A percentile compares a stretch with the other conserved stretches of the same genome.
Conservation (phyloP, 306 rosid genomes). For the Hylodesmum podocarpum region DNA sequence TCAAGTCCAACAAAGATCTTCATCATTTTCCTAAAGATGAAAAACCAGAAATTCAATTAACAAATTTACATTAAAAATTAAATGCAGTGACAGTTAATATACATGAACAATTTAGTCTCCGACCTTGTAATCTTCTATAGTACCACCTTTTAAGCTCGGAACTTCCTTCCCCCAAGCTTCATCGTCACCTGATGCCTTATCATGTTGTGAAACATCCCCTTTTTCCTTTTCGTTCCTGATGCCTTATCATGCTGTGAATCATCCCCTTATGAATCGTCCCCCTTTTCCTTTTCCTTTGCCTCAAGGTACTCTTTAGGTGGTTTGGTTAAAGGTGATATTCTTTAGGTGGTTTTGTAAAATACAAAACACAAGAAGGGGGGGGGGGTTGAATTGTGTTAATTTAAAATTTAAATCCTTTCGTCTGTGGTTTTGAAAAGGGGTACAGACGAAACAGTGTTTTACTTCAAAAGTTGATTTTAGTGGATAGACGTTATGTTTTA, state of each 20-base stretch:
- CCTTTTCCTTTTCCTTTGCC: constrained; percentile 59
- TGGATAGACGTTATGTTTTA: too few relatives aligned
- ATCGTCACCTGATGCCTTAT: constrained; percentile 49
- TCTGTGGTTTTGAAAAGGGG: too few relatives aligned
- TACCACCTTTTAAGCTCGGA: constrained; percentile 43
- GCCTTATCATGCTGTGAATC: constrained; percentile 53
- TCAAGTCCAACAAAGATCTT: too few relatives aligned
- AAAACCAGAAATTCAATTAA: constrained; percentile 21
- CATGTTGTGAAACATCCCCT: too few relatives aligned
- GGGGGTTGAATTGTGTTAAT: too few relatives aligned
- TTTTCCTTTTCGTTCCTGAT: constrained; percentile 35
- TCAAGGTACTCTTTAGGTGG: constrained; percentile 92
- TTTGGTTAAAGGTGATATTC: constrained; percentile 92
- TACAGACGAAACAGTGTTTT: too few relatives aligned
- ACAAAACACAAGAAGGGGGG: too few relatives aligned
- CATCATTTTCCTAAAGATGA: constrained; percentile 44
- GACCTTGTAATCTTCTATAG: constrained; percentile 57
- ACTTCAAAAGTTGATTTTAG: too few relatives aligned
- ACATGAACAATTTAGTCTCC: constrained; percentile 12
- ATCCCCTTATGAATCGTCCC: too few relatives aligned
- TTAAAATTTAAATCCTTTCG: too few relatives aligned
- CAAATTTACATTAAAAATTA: constrained; percentile 1
- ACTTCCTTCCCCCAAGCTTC: constrained; percentile 92
- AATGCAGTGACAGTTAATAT: constrained; percentile 16
- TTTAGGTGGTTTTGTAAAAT: too few relatives aligned